Percentiles rank a stretch among this genome's conserved stretches.
Evolutionary conservation across 1,284 basidiomycete species (phyloP).

Genomic region (Tylopilus sp.): DNA sequence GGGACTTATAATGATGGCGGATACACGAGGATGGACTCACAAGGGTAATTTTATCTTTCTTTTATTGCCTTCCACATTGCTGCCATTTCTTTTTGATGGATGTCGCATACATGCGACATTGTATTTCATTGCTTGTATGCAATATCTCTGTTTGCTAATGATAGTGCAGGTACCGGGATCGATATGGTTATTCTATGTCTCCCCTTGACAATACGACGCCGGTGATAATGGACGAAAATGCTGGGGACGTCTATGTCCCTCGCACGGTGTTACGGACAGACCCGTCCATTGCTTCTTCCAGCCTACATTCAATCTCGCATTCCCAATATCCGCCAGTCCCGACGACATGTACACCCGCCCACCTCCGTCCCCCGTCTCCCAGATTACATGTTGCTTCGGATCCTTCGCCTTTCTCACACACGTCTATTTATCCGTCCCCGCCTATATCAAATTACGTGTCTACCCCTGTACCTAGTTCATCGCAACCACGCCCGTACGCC

Average conservation of each 20-base stretch:
- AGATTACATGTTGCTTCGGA: slow-evolving; percentile 25
- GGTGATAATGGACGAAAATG: slow-evolving; percentile 27
- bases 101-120: slow-evolving; percentile 16
- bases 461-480: slow-evolving; percentile 30
- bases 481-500: slow-evolving; percentile 30
- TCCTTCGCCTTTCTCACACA: slow-evolving; percentile 28
- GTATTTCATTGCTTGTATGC: slow-evolving; percentile 13
- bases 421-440: slow-evolving; percentile 31
- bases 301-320: slow-evolving; percentile 3
- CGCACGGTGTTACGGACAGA: slow-evolving; percentile 24
- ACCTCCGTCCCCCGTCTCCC: slow-evolving; percentile 31
- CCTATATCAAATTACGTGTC: slow-evolving; percentile 26
- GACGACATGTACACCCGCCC: slow-evolving; percentile 21
- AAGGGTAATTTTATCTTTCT: slow-evolving; percentile 27
- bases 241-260: slow-evolving; percentile 18
- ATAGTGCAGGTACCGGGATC: slow-evolving; percentile 27
- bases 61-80: neutral
- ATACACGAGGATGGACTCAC: slow-evolving; percentile 25
- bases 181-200: slow-evolving; percentile 32
- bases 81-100: slow-evolving; percentile 1
- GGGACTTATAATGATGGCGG: slow-evolving; percentile 21
- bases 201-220: slow-evolving; percentile 31
- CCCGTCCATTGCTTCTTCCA: slow-evolving; percentile 8
- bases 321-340: slow-evolving; percentile 8
- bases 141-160: slow-evolving; percentile 19